Percentiles rank a stretch among this genome's conserved stretches.
Evolutionary conservation across 305 asterid genomes (phyloP).

Genomic region (Solanum hybrid): DNA sequence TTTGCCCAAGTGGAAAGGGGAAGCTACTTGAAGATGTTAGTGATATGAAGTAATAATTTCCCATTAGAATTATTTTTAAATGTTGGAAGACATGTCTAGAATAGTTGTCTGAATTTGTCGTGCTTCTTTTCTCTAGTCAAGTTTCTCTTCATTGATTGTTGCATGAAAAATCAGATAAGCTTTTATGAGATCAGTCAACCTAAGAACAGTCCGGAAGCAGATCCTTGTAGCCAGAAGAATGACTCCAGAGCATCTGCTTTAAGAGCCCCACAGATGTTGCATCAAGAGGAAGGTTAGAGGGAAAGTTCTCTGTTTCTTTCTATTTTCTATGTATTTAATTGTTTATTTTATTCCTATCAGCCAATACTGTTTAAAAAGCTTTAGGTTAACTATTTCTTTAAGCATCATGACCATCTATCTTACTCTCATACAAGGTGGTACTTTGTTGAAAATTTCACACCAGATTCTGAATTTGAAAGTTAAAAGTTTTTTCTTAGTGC

Average conservation of each 20-base stretch:
- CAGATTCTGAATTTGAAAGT: slow-evolving; percentile 1
- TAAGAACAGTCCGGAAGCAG: neutral
- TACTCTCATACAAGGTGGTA: slow-evolving; percentile 20
- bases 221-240: neutral
- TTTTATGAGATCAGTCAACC: neutral
- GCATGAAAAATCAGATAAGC: neutral
- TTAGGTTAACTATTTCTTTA: slow-evolving; percentile 10
- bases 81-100: neutral
- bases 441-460: slow-evolving; percentile 13
- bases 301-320: slow-evolving; percentile 1
- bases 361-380: neutral
- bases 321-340: neutral
- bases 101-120: neutral
- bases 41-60: neutral
- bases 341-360: neutral
- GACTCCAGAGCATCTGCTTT: neutral
- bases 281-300: slow-evolving; percentile 5
- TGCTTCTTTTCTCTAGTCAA: neutral
- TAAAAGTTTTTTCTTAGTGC: slow-evolving; percentile 1
- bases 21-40: neutral
- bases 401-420: slow-evolving; percentile 9
- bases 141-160: neutral
- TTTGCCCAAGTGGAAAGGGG: neutral
- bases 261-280: slow-evolving; percentile 9
- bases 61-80: neutral